Evolutionary conservation across 2,329 filamentous ascomycete species (phyloP), one percentile per base, ranked within the genome.

Genomic region (Neofusicoccum cordaticola): DNA sequence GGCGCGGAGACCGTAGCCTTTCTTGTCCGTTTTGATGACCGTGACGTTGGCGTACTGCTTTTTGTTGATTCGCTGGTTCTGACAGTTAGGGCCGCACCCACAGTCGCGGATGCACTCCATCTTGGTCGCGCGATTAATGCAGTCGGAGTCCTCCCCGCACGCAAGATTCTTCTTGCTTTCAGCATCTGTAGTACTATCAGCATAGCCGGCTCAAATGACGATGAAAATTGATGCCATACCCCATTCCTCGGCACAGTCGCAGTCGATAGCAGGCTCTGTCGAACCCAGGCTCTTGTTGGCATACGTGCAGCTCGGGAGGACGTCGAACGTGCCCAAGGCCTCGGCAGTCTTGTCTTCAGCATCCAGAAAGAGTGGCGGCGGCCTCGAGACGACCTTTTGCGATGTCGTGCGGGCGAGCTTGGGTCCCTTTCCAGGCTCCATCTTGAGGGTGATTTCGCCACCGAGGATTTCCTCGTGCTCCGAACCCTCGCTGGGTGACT

Each of bases 11-110:
- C 95, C 95, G 72, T 90, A 98, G 45, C 95, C 95, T 78, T 99
- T 99, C 82, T 98, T 97, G 67, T 97, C 93, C 0, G 95, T 98
- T 77, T 96, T 94, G 83, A 99, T 96, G 72, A 99, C 94, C 1
- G 93, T 90, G 66, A 99, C 95, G 70, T 91, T 81, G 73, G 94
- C 93, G 74, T 95, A 98, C 72, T 96, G 87, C 78, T 90, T 93
- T 70, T 88, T 90, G 78, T 96, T 92, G 73, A 99, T 98, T 66
- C 95, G 90, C 78, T 97, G 93, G 74, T 99, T 99, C 76, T 96
- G 91, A 77, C 95, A 99, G 56, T 87, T 87, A 42, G 87, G 82
- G 63, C 93, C 93, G 77, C 95, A 99, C 74, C 92, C 91, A 78
- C 93, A 95, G 70, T 93, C 90, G 67, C 87, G 87, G 41, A 91